Conservation (phyloP, 371 early-diverging fungal genomes). For the Cokeromyces recurvatus region DNA sequence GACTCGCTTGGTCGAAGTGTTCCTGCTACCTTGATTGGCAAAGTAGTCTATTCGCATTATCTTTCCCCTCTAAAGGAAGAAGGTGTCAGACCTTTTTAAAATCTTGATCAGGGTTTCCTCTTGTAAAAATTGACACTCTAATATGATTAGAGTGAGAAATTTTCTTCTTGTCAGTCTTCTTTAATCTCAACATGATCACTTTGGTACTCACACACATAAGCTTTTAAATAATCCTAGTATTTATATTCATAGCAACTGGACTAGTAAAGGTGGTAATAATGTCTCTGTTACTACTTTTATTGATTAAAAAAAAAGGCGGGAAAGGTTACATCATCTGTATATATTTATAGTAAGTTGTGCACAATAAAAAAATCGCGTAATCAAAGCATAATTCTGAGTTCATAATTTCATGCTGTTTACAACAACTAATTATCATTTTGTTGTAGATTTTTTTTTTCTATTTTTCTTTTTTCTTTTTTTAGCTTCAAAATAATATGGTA, state of each 20-base stretch:
- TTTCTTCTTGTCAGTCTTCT: constrained; percentile 93
- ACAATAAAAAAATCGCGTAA: no score
- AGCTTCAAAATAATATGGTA: constrained; percentile 2
- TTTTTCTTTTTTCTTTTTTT: no score
- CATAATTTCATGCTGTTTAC: no score
- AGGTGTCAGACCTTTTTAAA: constrained; percentile 86
- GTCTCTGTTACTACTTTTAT: constrained; percentile 46
- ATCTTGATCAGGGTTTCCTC: constrained; percentile 96
- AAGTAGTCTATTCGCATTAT: constrained; percentile 96
- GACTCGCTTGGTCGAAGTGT: constrained; percentile 90
- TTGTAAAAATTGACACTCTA: no score
- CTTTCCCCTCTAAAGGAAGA: constrained; percentile 92
- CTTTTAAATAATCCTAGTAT: constrained; percentile 69
- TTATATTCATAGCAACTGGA: constrained; percentile 96
- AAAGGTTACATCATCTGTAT: background rate
- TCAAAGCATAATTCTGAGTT: no score
- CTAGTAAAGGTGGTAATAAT: constrained; percentile 78
- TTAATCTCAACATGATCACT: constrained; percentile 97
- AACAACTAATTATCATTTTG: no score
- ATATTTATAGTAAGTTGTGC: no score
- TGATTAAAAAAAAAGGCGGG: constrained; percentile 20
- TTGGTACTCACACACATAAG: constrained; percentile 97
- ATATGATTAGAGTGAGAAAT: no score
- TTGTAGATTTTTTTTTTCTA: background rate
- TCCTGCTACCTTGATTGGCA: constrained; percentile 94